Evolutionary conservation across 495 filamentous ascomycete genomes (phyloP).

Genomic region (Aspergillus nanangensis): DNA sequence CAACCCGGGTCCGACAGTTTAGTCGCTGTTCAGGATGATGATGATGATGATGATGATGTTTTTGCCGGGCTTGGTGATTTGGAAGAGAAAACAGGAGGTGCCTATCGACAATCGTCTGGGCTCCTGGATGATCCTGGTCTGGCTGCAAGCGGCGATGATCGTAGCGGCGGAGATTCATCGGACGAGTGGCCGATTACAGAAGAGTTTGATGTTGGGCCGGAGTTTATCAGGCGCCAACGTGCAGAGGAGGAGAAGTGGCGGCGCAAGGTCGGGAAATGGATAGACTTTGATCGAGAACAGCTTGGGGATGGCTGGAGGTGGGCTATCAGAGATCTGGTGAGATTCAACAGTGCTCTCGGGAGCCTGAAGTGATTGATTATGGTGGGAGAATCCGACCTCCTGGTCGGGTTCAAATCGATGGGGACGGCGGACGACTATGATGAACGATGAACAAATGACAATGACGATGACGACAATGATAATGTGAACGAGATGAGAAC

Average conservation of each 20-base stretch:
- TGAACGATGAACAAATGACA: not conserved
- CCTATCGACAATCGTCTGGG: slow-evolving; percentile 20
- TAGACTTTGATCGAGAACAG: slow-evolving; percentile 39
- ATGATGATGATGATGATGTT: slow-evolving; percentile 72
- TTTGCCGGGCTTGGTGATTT: slow-evolving; percentile 74
- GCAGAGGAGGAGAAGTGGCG: slow-evolving; percentile 92
- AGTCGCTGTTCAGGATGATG: slow-evolving; percentile 44
- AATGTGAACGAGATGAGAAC: no score
- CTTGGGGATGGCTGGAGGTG: slow-evolving; percentile 48
- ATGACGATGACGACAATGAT: not conserved
- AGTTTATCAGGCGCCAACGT: slow-evolving; percentile 81
- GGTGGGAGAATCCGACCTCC: no score
- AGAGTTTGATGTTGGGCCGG: slow-evolving; percentile 95
- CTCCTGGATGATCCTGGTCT: slow-evolving; percentile 27
- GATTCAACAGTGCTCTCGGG: slow-evolving; percentile 19
- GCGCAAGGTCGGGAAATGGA: slow-evolving; percentile 77
- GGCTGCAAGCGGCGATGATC: slow-evolving; percentile 46
- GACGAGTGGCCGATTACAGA: slow-evolving; percentile 86
- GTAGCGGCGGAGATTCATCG: slow-evolving; percentile 42
- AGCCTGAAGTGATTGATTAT: slow-evolving; percentile 11
- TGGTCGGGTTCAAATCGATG: not conserved
- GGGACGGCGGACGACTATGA: not conserved
- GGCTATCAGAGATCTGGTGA: slow-evolving; percentile 48
- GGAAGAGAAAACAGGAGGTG: slow-evolving; percentile 53
- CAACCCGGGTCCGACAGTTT: slow-evolving; percentile 26